Evolutionary conservation across 495 filamentous ascomycete genomes (phyloP).

Genomic region (Trichoderma orchidacearum): DNA sequence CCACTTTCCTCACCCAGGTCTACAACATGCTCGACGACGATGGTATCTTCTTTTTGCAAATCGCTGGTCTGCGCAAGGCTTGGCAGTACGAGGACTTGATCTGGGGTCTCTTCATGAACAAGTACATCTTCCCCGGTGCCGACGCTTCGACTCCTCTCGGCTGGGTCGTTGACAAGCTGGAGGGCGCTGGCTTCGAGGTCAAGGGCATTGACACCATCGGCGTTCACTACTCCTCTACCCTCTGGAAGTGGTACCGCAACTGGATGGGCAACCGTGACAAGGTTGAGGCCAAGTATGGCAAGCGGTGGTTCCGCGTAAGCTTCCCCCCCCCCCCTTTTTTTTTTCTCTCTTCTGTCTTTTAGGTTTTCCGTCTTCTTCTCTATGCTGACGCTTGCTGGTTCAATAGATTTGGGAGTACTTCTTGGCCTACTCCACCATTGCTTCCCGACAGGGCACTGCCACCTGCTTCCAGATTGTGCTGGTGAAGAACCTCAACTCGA

Average conservation of each 20-base stretch:
- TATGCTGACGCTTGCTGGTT: background rate
- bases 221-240: conserved; percentile 92
- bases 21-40: conserved; percentile 83
- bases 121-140: conserved; percentile 81
- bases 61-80: conserved; percentile 63
- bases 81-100: conserved; percentile 87
- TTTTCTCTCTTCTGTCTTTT: background rate
- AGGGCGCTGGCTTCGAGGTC: conserved; percentile 66
- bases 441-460: conserved; percentile 81
- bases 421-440: conserved; percentile 86
- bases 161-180: conserved; percentile 53
- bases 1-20: conserved; percentile 53
- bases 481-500: conserved; percentile 97
- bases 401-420: conserved; percentile 95
- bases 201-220: conserved; percentile 76
- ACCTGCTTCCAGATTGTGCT: conserved; percentile 93
- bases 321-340: background rate
- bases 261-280: conserved; percentile 95
- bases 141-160: conserved; percentile 74
- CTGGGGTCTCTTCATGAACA: conserved; percentile 88
- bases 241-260: conserved; percentile 99
- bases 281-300: conserved; percentile 89
- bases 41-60: conserved; percentile 71
- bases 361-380: background rate
- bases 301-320: conserved; percentile 89